Evolutionary conservation across 2,329 filamentous ascomycete genomes (phyloP), one percentile per base, ranked within the genome.

Genomic region (Herpotrichia juniperi): DNA sequence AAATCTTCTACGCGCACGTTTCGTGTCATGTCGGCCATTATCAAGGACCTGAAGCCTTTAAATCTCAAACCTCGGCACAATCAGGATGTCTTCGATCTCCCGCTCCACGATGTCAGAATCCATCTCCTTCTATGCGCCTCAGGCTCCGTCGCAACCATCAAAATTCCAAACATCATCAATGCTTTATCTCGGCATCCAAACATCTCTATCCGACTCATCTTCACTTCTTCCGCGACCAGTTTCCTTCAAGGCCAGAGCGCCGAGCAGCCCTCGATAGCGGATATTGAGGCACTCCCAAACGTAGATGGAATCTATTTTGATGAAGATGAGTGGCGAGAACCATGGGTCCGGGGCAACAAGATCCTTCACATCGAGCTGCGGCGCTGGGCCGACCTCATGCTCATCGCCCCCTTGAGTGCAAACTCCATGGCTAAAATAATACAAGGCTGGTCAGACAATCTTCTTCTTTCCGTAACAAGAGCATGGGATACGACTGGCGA

Each of bases 281-380:
- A 81, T 0, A 76, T 97, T 4, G 74, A 78, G 11, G 63, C 74
- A 2, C 74, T 90, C 4, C 84, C 86, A 2, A 87, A 89, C 58
- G 89, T 97, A 6, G 91, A 96, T 37, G 90, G 81, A 17, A 81
- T 97, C 42, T 93, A 96, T 74, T 79, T 82, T 8, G 91, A 97
- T 68, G 83, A 85, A n/a, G 90, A 93, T 58, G 94, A 97, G 74
- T 97, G 93, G 92, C 78, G 79, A 11, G 78, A 80, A 37, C 85
- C 90, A 0, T 97, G 93, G 93, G 83, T 81, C 19, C 82, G 93
- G 2, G 90, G 89, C 3, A 84, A 84, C n/a, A 80, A 81, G 2
- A 96, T 99, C 42, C 76, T 97, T 50, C 94, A 99, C 68, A 97
- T 99, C 62, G 91, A 96, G 72, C 77, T 97, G 48, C 81, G 93